Conservation (phyloP, 2,329 filamentous ascomycete genomes). For the Huntiella savannae region DNA sequence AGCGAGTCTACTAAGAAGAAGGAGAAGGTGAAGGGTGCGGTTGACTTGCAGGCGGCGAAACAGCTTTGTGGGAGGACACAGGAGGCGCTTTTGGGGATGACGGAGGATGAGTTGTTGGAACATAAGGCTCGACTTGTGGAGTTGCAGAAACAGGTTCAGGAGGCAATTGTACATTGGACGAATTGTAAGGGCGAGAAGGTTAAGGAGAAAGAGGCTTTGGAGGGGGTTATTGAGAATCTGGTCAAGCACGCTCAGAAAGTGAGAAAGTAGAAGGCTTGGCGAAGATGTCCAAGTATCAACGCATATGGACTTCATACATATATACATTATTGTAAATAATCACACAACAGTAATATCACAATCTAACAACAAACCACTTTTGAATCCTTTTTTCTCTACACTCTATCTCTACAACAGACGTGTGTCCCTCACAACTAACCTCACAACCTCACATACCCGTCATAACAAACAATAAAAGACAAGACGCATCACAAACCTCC, state of each 20-base stretch:
- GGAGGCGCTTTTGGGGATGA: slow-evolving; percentile 63
- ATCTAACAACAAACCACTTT: background rate
- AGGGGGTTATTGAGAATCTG: slow-evolving; percentile 90
- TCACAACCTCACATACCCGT: too few relatives aligned
- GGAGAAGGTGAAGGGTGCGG: slow-evolving; percentile 49
- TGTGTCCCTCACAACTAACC: too few relatives aligned
- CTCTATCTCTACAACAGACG: background rate
- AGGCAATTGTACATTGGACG: slow-evolving; percentile 75
- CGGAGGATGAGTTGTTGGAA: slow-evolving; percentile 50
- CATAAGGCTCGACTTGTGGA: slow-evolving; percentile 54
- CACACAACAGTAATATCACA: background rate
- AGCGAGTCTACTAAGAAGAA: slow-evolving; percentile 23
- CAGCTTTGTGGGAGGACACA: slow-evolving; percentile 71
- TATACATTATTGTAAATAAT: too few relatives aligned
- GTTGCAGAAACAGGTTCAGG: slow-evolving; percentile 51
- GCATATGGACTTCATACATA: too few relatives aligned
- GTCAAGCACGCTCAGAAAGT: slow-evolving; percentile 80
- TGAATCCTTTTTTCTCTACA: background rate
- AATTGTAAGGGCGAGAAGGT: slow-evolving; percentile 70
- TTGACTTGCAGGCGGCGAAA: slow-evolving; percentile 62
- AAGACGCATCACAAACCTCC: background rate
- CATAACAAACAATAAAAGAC: background rate
- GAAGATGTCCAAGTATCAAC: too few relatives aligned
- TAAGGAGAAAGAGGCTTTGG: slow-evolving; percentile 81
- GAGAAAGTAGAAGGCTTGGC: slow-evolving; percentile 37